These are phyloP conservation scores for Hypoxylon rickii DNA, from an alignment of 495 filamentous ascomycete genomes.

Conservation along the genomic window DNA sequence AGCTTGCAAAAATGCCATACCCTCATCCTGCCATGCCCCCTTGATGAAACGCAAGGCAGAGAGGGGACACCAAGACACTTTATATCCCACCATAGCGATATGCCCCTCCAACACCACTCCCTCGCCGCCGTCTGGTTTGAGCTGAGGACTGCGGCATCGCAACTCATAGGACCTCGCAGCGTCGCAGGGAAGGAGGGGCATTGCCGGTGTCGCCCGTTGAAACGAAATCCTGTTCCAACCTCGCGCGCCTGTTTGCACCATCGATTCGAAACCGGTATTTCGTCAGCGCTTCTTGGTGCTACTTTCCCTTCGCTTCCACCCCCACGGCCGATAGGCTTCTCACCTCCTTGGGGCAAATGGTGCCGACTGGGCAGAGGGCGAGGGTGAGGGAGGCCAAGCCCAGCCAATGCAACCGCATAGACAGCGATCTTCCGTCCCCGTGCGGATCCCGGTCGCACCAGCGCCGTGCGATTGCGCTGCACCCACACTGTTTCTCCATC, in stretches of 20 bases:
- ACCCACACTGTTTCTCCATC: neutral
- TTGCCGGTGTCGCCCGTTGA: slow-evolving; percentile 3
- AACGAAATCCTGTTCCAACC: slow-evolving; percentile 15
- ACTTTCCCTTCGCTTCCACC: no score
- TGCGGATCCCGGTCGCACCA: slow-evolving; percentile 20
- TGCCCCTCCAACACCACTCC: neutral
- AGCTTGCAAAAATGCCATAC: neutral
- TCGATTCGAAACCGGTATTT: neutral
- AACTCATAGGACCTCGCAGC: slow-evolving; percentile 7
- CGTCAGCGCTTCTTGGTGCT: neutral
- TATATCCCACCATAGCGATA: no score
- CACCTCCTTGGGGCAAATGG: no score
- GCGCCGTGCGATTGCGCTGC: neutral
- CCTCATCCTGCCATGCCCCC: neutral
- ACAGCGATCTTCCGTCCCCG: neutral
- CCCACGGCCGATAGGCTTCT: no score
- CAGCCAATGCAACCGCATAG: slow-evolving; percentile 5
- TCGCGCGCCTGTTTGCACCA: slow-evolving; percentile 6
- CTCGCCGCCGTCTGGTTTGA: neutral
- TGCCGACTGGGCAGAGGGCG: no score
- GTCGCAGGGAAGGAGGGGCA: no score
- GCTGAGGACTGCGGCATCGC: neutral
- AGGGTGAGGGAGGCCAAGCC: neutral
- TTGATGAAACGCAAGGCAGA: slow-evolving; percentile 24
- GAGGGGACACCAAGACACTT: slow-evolving; percentile 22